Base-by-base conservation (phyloP, 495 filamentous ascomycete genomes). In the Podospora pseudoanserina region DNA sequence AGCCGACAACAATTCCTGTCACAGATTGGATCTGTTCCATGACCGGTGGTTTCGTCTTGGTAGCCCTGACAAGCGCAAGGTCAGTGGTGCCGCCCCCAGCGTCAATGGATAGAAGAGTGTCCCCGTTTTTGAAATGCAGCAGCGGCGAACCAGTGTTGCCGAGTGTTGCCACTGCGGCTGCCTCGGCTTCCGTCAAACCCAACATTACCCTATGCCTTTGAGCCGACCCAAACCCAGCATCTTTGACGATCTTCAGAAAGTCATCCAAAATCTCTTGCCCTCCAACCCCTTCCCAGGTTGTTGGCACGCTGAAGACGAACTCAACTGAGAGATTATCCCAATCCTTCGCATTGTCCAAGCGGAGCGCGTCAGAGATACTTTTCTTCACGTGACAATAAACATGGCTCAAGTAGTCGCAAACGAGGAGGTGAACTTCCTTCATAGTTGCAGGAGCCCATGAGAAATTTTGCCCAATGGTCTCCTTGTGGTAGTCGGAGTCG, bases 131-230 rank as follows among this genome's bases (percentile, higher is more conserved):
- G 53, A 79, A 76, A 60, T 34, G 73, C 75, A 28, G 72, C 75
- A 72, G 78, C 79, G 20, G 20, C 63, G 78, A 71, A 9, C 76
- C 78, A 15, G n/a, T 30, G 23, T n/a, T 4, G 20, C 20, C 1
- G 20, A 23, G 1, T 23, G 20, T 23, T 6, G 77, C 77, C 0
- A 89, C 87, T 15, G 89, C 89, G 6, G 88, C 88, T 4, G 88
- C 88, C 73, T 91, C 88, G 4, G 88, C 88, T 73, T 91, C 89
- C 0, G 89, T 91, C 18, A 90, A 74, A n/a, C 86, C 86, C 56
- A 91, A 86, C n/a, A 70, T 73, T 1, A 83, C 84, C 5, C 74
- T 77, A 73, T 89, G 85, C 19, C 74, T 74, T 0, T 66, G 63
- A 53, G 81, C 80, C 4, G 70, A 69, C 7, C 83, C 83, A 71